Evolutionary conservation across 192 early-diverging fungal species (phyloP), one percentile per base, ranked within the genome.

Genomic region (Geosiphon pyriformis): DNA sequence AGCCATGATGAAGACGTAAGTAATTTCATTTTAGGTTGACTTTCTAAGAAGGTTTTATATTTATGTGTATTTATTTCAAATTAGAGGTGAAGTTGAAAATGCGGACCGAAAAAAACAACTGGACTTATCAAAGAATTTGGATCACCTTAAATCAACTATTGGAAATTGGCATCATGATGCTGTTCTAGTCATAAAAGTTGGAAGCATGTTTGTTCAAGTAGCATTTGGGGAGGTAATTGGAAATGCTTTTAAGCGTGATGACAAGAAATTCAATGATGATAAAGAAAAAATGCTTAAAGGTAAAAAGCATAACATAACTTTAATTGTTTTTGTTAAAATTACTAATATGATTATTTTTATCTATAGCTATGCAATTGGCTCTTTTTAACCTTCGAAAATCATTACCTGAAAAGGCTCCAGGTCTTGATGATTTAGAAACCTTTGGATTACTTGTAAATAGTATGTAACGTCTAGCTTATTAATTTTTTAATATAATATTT

Each of bases 271-370:
- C 3, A 34, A 65, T 20, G 51, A 65, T 18, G 63, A 65, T 50
- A 17, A 27, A 54, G 63, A 65, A 33, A 65, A 65, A 65, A 54
- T 65, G 47, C 63, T 55, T 25, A 65, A 65, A 65, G 63, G 51
- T 65, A 61, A 61, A 65, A 65, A 65, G 52, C 51, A 37, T 27
- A 65, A 55, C 7, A 59, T 25, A 59, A 35, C 47, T 55, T 65
- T 34, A 17, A 37, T 61, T 61, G n/a, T 62, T 61, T 46, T 65
- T 65, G 52, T 55, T 30, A 65, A 65, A 65, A 65, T 55, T 26
- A 52, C 34, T 65, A 65, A 56, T 18, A 54, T 12, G 18, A 65
- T 23, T 65, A 54, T 65, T 54, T 59, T 42, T 25, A 55, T 55
- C 47, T 65, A 46, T 65, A 65, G 63, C 63, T 12, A 65, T 65